These are phyloP conservation scores for Venturia oleaginea DNA, from an alignment of 2,329 filamentous ascomycete species.

Conservation along the genomic window DNA sequence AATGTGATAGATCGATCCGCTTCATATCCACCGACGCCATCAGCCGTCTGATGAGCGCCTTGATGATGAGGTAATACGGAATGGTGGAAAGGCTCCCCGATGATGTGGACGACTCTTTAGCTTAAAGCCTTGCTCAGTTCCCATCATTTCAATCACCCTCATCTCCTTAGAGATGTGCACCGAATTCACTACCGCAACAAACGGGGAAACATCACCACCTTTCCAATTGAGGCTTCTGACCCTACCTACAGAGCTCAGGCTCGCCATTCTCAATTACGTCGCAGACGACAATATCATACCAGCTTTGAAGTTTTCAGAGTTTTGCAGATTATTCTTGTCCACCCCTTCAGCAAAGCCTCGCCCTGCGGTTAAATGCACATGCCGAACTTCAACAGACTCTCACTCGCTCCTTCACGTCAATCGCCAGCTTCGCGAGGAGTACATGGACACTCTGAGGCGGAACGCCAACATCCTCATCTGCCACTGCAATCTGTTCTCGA, in stretches of 20 bases:
- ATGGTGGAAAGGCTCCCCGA: not conserved
- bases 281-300: not conserved
- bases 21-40: not conserved
- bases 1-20: not conserved
- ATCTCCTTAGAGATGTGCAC: not conserved
- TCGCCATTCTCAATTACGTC: not conserved
- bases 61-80: not conserved
- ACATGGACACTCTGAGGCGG: not conserved
- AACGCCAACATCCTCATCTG: conserved; percentile 1
- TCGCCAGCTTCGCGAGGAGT: not conserved
- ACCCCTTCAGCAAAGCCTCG: not conserved
- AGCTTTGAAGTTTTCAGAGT: not conserved
- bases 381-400: not conserved
- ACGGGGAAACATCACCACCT: not conserved
- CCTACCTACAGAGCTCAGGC: not conserved
- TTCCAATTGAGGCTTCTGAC: not conserved
- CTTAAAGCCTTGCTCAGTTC: not conserved
- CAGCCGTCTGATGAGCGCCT: not conserved
- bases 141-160: not conserved
- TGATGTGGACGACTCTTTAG: not conserved
- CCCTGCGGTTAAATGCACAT: not conserved
- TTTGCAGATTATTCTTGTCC: not conserved
- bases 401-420: conserved; percentile 1
- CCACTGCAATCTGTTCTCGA: not conserved
- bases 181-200: not conserved